Percentiles rank a stretch among this genome's conserved stretches.
phyloP scores from a whole-genome alignment of 2,329 filamentous ascomycete species.

The Claviceps africana region DNA sequence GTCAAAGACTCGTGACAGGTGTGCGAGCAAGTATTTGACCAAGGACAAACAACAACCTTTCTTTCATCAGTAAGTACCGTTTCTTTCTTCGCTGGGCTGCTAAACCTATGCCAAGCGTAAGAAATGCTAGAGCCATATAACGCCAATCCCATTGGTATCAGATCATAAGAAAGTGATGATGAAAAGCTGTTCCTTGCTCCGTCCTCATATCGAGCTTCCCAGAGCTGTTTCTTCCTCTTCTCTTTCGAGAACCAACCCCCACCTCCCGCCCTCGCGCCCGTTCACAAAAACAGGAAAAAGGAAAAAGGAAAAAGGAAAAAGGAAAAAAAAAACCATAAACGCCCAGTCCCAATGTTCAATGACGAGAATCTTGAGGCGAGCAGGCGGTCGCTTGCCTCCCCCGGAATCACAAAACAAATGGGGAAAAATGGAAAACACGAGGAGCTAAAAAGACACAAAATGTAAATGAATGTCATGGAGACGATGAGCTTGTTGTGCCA shows the following conservation, averaged over 20 bases:
- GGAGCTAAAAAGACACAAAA: slow-evolving; percentile 2
- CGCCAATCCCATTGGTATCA: slow-evolving; percentile 24
- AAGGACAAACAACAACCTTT: not conserved
- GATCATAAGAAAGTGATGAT: slow-evolving; percentile 14
- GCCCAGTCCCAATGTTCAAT: slow-evolving; percentile 3
- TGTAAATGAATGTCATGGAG: slow-evolving; percentile 14
- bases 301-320: not conserved
- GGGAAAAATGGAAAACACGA: not conserved
- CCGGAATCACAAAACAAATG: not conserved
- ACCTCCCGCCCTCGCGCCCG: not conserved
- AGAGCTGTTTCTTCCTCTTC: not conserved
- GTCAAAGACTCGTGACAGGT: not conserved
- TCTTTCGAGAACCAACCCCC: not conserved
- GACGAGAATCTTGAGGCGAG: not conserved
- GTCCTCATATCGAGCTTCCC: slow-evolving; percentile 4
- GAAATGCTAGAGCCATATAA: slow-evolving; percentile 8
- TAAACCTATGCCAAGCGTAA: not conserved
- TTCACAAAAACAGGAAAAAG: not conserved
- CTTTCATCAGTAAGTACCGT: not conserved
- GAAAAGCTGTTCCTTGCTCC: slow-evolving; percentile 5
- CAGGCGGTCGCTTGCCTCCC: not conserved
- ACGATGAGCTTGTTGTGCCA: slow-evolving; percentile 22
- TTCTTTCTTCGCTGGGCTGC: not conserved
- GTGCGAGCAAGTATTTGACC: too few species aligned
- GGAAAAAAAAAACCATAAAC: slow-evolving; percentile 1